Percentiles rank a stretch among this genome's conserved stretches.
Conservation (phyloP, 805 yeast genomes). For the Wickerhamomyces sydowiorum region DNA sequence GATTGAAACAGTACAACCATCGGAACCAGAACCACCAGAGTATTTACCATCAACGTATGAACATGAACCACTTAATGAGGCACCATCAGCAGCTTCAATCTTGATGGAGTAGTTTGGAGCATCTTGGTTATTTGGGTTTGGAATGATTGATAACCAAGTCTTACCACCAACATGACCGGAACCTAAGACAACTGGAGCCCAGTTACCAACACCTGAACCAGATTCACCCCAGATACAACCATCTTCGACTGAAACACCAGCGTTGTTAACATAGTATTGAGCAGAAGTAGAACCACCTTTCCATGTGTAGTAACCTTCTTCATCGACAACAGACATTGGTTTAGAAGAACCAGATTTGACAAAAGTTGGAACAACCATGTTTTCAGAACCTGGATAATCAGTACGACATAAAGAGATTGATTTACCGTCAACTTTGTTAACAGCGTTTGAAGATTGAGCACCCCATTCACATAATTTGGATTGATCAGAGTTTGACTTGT, state of each 20-base stretch:
- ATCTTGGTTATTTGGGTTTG: conserved; percentile 82
- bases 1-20: conserved; percentile 93
- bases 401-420: conserved; percentile 93
- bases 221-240: conserved; percentile 92
- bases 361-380: conserved; percentile 93
- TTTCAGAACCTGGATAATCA: conserved; percentile 98
- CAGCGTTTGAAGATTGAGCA: conserved; percentile 59
- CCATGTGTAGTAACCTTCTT: conserved; percentile 77
- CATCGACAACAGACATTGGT: conserved; percentile 77
- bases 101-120: conserved; percentile 70
- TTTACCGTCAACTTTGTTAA: conserved; percentile 51
- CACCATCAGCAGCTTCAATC: conserved; percentile 66
- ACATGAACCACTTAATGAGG: conserved; percentile 68
- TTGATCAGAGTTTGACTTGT: conserved; percentile 67
- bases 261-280: conserved; percentile 95
- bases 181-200: conserved; percentile 96
- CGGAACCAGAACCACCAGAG: conserved; percentile 55
- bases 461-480: conserved; percentile 89
- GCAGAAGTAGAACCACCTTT: conserved; percentile 78
- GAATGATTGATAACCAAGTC: conserved; percentile 84
- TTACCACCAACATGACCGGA: conserved; percentile 68
- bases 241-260: conserved; percentile 84
- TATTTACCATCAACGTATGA: conserved; percentile 72
- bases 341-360: conserved; percentile 60
- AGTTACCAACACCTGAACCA: conserved; percentile 86